Evolutionary conservation across 495 filamentous ascomycete genomes (phyloP), one percentile per base, ranked within the genome.

Genomic region (Terfezia boudieri): DNA sequence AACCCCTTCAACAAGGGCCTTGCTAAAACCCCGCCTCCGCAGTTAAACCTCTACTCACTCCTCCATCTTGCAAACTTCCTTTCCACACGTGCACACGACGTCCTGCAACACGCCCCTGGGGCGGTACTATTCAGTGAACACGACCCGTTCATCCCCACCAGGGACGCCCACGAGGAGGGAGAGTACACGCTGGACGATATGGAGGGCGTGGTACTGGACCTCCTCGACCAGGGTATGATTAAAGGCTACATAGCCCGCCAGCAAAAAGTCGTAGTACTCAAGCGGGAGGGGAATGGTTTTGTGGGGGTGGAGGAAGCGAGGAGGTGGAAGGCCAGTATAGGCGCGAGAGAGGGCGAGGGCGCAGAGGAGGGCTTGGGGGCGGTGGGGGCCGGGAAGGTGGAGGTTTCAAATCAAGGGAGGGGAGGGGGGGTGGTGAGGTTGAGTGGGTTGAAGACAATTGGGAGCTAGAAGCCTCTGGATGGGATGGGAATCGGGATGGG

Each of bases 241-340:
- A 79, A 80, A 55, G 90, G 90, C 6, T 98, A 88, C 59, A 74
- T 95, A 22, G 83, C 83, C 10, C 83, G 73, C 36, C 79, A 79
- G 59, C 74, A 71, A 32, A 77, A 79, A 17, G 92, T 93, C 57
- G 87, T 86, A 5, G 81, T 95, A 37, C 76, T 83, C 32, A 88
- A 90, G 8, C 77, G 83, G 61, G 68, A 74, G 52, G 76, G 70
- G 1, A 73, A 74, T 2, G 73, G 77, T 1, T 61, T 84, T 50
- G 73, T 74, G 6, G 79, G 65, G 8, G 66, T 70, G 49, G 60
- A 62, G 5, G 54, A 57, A 9, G 56, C 59, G 8, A 41, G 65
- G 20, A 64, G 59, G 37, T 57, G 51, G 12, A 60, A 50, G 54
- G 63, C 38, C 16, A 11, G 10, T 16, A 11, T 16, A 16, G 38